These are phyloP conservation scores for Lichtheimia ornata DNA, from an alignment of 371 early-diverging fungal species.

Conservation along the genomic window DNA sequence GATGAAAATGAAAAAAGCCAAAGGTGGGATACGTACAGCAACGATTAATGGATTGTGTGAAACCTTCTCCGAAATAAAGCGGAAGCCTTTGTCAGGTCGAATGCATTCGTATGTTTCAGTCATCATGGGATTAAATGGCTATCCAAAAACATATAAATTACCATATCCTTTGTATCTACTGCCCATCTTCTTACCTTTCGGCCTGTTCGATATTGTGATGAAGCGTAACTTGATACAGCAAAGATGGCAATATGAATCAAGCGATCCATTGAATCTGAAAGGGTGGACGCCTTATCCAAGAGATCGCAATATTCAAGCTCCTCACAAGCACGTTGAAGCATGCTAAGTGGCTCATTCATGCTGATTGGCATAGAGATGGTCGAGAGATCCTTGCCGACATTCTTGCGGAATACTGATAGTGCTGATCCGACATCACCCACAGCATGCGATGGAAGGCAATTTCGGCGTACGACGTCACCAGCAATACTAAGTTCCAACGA, in stretches of 20 bases:
- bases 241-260: constrained; percentile 79
- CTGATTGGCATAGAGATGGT: constrained; percentile 92
- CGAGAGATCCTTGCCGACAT: constrained; percentile 92
- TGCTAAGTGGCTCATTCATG: constrained; percentile 90
- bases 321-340: constrained; percentile 86
- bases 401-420: constrained; percentile 83
- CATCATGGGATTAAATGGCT: constrained; percentile 94
- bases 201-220: constrained; percentile 77
- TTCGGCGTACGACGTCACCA: constrained; percentile 48
- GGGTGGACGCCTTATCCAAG: constrained; percentile 70
- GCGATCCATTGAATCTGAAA: constrained; percentile 71
- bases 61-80: constrained; percentile 89
- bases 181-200: constrained; percentile 55
- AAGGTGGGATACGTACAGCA: constrained; percentile 49
- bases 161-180: neutral
- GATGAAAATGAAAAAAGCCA: neutral
- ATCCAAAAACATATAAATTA: neutral
- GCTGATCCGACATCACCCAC: constrained; percentile 77
- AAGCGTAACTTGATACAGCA: constrained; percentile 84
- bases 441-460: constrained; percentile 66
- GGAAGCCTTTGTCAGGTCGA: constrained; percentile 78
- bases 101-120: constrained; percentile 94
- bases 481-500: constrained; percentile 13
- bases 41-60: constrained; percentile 82
- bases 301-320: constrained; percentile 87